Evolutionary conservation across 352 stramenopile genomes (phyloP), one percentile per base, ranked within the genome.

Genomic region (Elongisporangium prolatum): DNA sequence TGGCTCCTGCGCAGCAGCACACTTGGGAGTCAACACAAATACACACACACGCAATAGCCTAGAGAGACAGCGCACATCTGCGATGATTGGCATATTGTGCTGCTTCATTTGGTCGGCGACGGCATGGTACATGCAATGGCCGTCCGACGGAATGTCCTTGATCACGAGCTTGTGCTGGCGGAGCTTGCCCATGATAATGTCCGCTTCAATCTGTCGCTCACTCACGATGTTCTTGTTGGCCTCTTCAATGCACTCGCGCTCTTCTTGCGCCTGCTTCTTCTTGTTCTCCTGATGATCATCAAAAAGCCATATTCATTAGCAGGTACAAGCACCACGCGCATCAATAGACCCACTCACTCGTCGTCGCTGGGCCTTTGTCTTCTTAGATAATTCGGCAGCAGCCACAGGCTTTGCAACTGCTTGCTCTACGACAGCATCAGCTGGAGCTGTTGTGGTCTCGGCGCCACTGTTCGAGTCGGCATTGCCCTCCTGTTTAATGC

Each of bases 71-170:
- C 62, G 48, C 37, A 68, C 62, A 21, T 50, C 40, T 21, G 59
- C 52, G 4, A 3, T 55, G 50, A 70, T 50, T 1, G 69, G 52
- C 16, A 79, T 40, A 0, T 65, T 71, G 52, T 85, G 80, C 52
- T 82, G 72, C 56, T 86, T 71, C 62, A 98, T 75, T 67, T 98
- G 95, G 59, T 97, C 84, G 0, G 80, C 95, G 17, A 99, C 86
- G 3, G 96, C 93, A 58, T 98, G 90, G 77, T 99, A 99, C 72
- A 99, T 91, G 74, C 97, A 99, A 80, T 99, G 85, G 4, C 97
- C 97, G 69, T 99, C 97, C 1, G 96, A 96, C 40, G 87, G 80
- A 17, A 99, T 97, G 60, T 99, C 95, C 48, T 91, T 81, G 62
- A 99, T 94, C 47, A 63, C 63, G 28, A 95, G 69, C 2, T 71